phyloP scores from a whole-genome alignment of 2,329 filamentous ascomycete genomes.

The Pezicula neosporulosa region DNA sequence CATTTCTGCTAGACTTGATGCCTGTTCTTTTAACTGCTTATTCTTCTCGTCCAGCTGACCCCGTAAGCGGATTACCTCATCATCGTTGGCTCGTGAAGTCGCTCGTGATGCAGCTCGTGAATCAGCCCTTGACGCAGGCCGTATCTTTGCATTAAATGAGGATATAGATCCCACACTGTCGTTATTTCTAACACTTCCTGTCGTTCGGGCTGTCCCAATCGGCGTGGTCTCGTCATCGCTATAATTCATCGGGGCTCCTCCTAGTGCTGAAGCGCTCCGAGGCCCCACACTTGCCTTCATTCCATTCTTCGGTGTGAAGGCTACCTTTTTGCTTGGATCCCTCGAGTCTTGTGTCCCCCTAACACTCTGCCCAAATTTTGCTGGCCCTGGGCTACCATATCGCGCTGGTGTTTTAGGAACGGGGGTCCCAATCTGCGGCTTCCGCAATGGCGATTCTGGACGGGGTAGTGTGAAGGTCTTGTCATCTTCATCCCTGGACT shows the following conservation, averaged over 20 bases:
- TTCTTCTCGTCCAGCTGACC: conserved; percentile 80
- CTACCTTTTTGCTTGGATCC: conserved; percentile 56
- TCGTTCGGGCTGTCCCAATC: conserved; percentile 45
- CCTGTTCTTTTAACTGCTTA: conserved; percentile 83
- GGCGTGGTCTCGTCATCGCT: conserved; percentile 58
- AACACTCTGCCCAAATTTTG: conserved; percentile 61
- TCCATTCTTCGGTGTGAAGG: conserved; percentile 41
- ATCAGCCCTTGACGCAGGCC: conserved; percentile 35
- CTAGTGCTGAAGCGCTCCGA: conserved; percentile 58
- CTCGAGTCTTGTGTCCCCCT: conserved; percentile 49
- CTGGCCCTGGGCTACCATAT: conserved; percentile 60
- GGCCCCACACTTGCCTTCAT: conserved; percentile 46
- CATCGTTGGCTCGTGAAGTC: conserved; percentile 37
- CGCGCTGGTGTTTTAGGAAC: conserved; percentile 48
- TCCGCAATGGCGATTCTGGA: conserved; percentile 81
- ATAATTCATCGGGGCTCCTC: conserved; percentile 40
- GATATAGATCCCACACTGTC: conserved; percentile 52
- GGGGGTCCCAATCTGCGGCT: conserved; percentile 55
- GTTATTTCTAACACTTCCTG: conserved; percentile 38
- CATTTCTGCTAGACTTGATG: conserved; percentile 80
- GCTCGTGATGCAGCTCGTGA: conserved; percentile 34
- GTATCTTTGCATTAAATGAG: conserved; percentile 49
- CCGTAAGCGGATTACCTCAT: conserved; percentile 71
- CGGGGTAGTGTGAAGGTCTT: conserved; percentile 77
- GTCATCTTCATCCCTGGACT: conserved; percentile 71